Percentiles rank a stretch among this genome's conserved stretches.
These are phyloP conservation scores for Dactylellina haptotyla DNA, from an alignment of 2,329 filamentous ascomycete species.

Conservation along the genomic window DNA sequence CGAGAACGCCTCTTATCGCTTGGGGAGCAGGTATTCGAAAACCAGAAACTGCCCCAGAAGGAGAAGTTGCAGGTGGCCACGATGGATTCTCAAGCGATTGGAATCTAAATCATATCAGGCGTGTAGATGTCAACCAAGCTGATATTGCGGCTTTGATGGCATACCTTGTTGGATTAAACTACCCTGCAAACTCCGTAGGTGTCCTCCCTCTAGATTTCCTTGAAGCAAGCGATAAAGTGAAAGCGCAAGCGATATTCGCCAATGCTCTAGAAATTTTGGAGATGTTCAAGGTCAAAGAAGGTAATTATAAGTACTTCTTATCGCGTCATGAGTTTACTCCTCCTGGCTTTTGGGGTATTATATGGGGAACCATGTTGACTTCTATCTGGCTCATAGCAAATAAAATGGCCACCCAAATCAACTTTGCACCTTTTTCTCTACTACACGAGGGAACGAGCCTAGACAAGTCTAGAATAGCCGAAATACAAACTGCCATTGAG, in stretches of 20 bases:
- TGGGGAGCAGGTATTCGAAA: constrained; percentile 88
- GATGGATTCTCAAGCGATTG: constrained; percentile 92
- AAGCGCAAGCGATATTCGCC: constrained; percentile 82
- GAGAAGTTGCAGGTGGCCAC: constrained; percentile 79
- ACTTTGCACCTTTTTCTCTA: constrained; percentile 78
- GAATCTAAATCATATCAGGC: constrained; percentile 79
- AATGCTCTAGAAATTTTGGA: constrained; percentile 90
- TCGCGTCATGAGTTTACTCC: too few species aligned
- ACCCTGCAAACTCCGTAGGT: constrained; percentile 95
- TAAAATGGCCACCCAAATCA: constrained; percentile 79
- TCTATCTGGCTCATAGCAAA: constrained; percentile 64
- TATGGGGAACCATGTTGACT: neutral
- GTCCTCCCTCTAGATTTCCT: constrained; percentile 87
- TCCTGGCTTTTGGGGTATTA: too few species aligned
- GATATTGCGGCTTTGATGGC: constrained; percentile 96
- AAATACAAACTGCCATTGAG: constrained; percentile 70
- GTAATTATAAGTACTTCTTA: constrained; percentile 24
- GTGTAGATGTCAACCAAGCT: constrained; percentile 92
- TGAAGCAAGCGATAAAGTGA: constrained; percentile 75
- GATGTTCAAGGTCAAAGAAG: constrained; percentile 94
- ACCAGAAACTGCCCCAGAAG: constrained; percentile 90
- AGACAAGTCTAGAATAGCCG: constrained; percentile 12
- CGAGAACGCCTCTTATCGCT: constrained; percentile 86
- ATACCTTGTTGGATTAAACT: constrained; percentile 85
- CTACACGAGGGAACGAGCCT: constrained; percentile 67